These are phyloP conservation scores for Benincasa hispida DNA, from an alignment of 306 rosid species.

Conservation along the genomic window DNA sequence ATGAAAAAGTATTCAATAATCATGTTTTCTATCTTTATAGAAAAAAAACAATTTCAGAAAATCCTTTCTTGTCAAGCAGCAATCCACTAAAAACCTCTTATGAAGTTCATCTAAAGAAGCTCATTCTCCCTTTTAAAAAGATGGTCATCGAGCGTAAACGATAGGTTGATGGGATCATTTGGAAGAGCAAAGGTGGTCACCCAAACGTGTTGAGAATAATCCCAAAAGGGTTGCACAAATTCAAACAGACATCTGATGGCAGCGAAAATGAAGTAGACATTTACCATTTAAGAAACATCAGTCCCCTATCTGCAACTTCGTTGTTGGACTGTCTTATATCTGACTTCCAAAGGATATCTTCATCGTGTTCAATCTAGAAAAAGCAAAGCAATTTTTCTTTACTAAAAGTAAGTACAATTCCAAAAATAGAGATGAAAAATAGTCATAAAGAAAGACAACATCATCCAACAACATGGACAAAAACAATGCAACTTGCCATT, in stretches of 20 bases:
- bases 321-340: slow-evolving; percentile 59
- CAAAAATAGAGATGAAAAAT: neutral
- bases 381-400: slow-evolving; percentile 4
- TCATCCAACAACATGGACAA: neutral
- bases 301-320: slow-evolving; percentile 74
- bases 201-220: neutral
- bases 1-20: too few species aligned
- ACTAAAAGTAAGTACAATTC: slow-evolving; percentile 10
- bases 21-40: too few species aligned
- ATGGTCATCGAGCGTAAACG: too few species aligned
- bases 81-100: too few species aligned
- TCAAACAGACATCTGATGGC: neutral
- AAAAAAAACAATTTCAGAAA: too few species aligned
- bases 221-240: neutral
- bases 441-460: neutral
- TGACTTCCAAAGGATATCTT: slow-evolving; percentile 69
- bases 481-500: slow-evolving; percentile 27
- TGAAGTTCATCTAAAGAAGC: too few species aligned
- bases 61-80: too few species aligned
- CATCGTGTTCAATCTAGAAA: slow-evolving; percentile 58
- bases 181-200: neutral
- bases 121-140: too few species aligned
- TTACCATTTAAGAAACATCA: slow-evolving; percentile 69
- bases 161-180: too few species aligned
- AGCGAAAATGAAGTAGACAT: slow-evolving; percentile 1